Base-by-base conservation (phyloP, 768 basidiomycete species). In the Lactifluus pinguis region DNA sequence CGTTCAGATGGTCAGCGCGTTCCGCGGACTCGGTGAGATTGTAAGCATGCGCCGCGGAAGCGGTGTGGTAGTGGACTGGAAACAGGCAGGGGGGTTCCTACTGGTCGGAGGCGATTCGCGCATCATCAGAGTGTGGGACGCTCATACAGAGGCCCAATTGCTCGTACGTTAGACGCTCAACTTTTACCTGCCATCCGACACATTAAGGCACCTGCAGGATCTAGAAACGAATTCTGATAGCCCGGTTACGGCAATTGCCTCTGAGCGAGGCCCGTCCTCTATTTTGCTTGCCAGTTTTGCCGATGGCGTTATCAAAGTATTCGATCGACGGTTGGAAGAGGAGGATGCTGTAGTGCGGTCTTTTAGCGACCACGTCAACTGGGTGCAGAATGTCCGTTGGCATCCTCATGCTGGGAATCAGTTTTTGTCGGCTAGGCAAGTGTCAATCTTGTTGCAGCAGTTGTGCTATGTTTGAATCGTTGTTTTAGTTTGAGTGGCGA, bases 71-170 rank as follows among this genome's bases (percentile, higher is more conserved):
- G 83, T 89, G 61, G 92, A 95, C 61, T 99, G 97, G 97, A 92
- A 89, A 68, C 95, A 98, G 73, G 79, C 81, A 2, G 80, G 85
- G 29, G 97, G 95, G 0, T 84, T 83, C 30, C 74, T 98, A 38
- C 76, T 98, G n/a, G 84, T 92, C 30, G 91, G 91, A 10, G 97
- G 95, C 2, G 95, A 98, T 73, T 87, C 92, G 41, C 83, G 85
- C 59, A 84, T 86, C 42, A 87, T 99, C 62, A 81, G 92, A 60
- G 79, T 94, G 4, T 99, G 97, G 97, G 95, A 99, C 70, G 95
- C 94, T 9, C 86, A 91, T 65, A 88, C 89, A 2, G 97, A 98
- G 71, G 83, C 79, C 29, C 82, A 84, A 59, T 76, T 86, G 48
- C 70, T 87, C 75, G 91, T 93, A 67, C 64, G 84, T 72, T 25